phyloP scores from a whole-genome alignment of 2,329 filamentous ascomycete genomes.

The Pezicula rhizophila region DNA sequence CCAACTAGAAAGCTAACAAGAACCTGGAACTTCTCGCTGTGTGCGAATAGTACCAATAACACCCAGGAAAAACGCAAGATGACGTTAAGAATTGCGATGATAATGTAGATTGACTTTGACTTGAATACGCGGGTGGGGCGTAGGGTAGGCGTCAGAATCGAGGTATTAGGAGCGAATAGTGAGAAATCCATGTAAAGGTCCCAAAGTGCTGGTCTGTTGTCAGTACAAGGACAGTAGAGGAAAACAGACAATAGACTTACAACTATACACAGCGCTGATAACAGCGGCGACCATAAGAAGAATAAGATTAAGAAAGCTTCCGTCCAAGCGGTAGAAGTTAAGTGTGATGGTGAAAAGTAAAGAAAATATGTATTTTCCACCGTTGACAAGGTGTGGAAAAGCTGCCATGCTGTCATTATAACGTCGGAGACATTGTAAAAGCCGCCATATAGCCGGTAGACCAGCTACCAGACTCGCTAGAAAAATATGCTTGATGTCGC shows the following conservation, averaged over 20 bases:
- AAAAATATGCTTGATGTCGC: conserved; percentile 79
- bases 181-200: conserved; percentile 93
- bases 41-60: conserved; percentile 42
- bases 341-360: conserved; percentile 71
- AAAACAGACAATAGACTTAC: conserved; percentile 36
- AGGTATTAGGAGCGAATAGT: conserved; percentile 66
- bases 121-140: conserved; percentile 75
- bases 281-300: conserved; percentile 72
- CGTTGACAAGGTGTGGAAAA: conserved; percentile 87
- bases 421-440: conserved; percentile 80
- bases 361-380: conserved; percentile 83
- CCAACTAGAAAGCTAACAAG: not conserved
- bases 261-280: conserved; percentile 74
- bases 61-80: conserved; percentile 88
- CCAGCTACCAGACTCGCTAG: conserved; percentile 55
- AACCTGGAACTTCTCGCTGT: not conserved
- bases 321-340: conserved; percentile 74
- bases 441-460: conserved; percentile 80
- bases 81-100: conserved; percentile 72
- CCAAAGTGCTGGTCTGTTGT: conserved; percentile 59
- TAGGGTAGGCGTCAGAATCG: conserved; percentile 48
- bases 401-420: conserved; percentile 76
- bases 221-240: not conserved
- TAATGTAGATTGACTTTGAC: conserved; percentile 73
- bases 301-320: conserved; percentile 47